Conservation (phyloP, 2,329 filamentous ascomycete genomes). For the Ceratocystiopsis sp. region DNA sequence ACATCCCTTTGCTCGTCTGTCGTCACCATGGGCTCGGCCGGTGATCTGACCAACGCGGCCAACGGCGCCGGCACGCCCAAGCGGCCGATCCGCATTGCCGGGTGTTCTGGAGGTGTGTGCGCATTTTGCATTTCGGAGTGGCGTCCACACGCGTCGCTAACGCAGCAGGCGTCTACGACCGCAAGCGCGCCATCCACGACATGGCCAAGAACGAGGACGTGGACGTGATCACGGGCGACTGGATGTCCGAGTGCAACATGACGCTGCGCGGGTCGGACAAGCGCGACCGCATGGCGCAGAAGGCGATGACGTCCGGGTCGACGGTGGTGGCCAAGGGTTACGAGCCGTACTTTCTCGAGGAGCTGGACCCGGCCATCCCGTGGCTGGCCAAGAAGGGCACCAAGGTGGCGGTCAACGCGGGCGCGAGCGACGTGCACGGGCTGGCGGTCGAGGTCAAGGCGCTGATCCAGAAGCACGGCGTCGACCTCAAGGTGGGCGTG, state of each 20-base stretch:
- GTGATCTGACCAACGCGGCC: slow-evolving; percentile 1
- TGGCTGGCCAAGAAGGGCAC: slow-evolving; percentile 12
- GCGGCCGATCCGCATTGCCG: slow-evolving; percentile 15
- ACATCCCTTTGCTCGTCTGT: neutral
- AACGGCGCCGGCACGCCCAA: slow-evolving; percentile 6
- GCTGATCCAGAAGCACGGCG: slow-evolving; percentile 9
- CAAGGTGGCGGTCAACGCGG: slow-evolving; percentile 18
- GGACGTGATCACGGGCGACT: slow-evolving; percentile 17
- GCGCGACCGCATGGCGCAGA: slow-evolving; percentile 2
- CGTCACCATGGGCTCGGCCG: slow-evolving; percentile 5
- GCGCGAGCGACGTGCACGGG: slow-evolving; percentile 15
- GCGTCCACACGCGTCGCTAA: slow-evolving; percentile 16
- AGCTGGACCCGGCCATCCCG: slow-evolving; percentile 15
- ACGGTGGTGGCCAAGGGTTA: slow-evolving; percentile 11
- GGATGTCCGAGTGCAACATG: slow-evolving; percentile 18
- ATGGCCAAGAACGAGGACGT: slow-evolving; percentile 21
- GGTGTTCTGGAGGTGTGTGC: slow-evolving; percentile 13
- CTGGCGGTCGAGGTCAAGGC: slow-evolving; percentile 8
- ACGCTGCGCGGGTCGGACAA: slow-evolving; percentile 15
- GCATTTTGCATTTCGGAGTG: slow-evolving; percentile 18
- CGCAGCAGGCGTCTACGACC: slow-evolving; percentile 25
- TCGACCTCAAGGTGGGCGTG: slow-evolving; percentile 16
- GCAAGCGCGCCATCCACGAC: slow-evolving; percentile 22
- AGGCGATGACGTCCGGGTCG: slow-evolving; percentile 9
- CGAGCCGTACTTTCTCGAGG: slow-evolving; percentile 17